Evolutionary conservation across 2,329 filamentous ascomycete genomes (phyloP).

Genomic region (Stagonosporopsis cucurbitacearum): DNA sequence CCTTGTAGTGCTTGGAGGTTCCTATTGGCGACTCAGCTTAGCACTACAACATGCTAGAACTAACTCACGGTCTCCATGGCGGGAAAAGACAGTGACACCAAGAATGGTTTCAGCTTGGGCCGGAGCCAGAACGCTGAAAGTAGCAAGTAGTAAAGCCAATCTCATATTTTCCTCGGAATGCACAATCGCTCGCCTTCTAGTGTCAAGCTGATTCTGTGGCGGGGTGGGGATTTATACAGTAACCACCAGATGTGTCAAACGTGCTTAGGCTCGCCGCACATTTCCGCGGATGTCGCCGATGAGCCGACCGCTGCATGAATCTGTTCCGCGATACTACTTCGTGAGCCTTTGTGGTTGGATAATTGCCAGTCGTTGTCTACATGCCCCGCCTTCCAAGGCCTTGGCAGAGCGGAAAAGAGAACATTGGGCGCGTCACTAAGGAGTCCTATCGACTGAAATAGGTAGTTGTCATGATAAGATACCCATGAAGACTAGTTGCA

Average conservation of each 20-base stretch:
- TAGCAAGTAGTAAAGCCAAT: neutral
- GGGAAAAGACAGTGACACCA: neutral
- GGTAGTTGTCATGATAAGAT: neutral
- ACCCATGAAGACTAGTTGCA: neutral
- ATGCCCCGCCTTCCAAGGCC: constrained; percentile 8
- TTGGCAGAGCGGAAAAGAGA: constrained; percentile 3
- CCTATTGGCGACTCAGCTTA: neutral
- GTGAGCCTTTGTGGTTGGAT: neutral
- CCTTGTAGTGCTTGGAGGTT: constrained; percentile 3
- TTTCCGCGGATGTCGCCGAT: constrained; percentile 1
- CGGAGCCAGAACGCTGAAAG: neutral
- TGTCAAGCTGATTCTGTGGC: neutral
- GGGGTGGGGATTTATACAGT: neutral
- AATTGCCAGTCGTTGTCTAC: neutral
- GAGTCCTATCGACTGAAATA: neutral
- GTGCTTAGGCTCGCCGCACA: neutral
- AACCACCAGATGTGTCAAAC: neutral
- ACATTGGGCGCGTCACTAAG: neutral
- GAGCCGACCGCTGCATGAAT: constrained; percentile 45
- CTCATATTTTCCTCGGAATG: neutral
- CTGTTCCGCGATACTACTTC: constrained; percentile 57
- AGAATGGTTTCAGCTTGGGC: constrained; percentile 1
- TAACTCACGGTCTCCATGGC: neutral
- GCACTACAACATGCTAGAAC: constrained; percentile 28
- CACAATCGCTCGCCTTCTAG: neutral